phyloP scores from a whole-genome alignment of 345 rosid species.

The Populus tremula region DNA sequence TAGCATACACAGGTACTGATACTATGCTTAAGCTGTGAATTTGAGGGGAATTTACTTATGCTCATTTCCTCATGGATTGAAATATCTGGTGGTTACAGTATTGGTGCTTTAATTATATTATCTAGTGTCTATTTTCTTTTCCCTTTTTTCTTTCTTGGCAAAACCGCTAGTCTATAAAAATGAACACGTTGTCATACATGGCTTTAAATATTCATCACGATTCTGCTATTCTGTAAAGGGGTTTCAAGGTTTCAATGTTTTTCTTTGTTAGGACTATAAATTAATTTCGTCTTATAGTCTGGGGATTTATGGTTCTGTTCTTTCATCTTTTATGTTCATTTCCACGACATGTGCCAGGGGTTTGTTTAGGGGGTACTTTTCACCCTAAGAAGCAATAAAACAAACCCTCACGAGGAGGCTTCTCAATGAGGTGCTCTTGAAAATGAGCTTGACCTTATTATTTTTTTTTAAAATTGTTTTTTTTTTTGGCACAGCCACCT shows the following conservation, averaged over 20 bases:
- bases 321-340: no score
- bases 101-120: background rate
- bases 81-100: background rate
- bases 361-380: no score
- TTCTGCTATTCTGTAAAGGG: no score
- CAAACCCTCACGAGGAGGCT: background rate
- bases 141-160: background rate
- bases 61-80: background rate
- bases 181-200: background rate
- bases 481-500: background rate
- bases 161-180: background rate
- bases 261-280: no score
- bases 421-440: background rate
- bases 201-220: no score
- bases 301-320: no score
- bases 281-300: no score
- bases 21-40: background rate
- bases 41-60: background rate
- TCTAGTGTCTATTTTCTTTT: background rate
- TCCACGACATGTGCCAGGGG: no score
- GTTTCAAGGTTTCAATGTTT: no score
- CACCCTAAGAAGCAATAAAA: no score
- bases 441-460: background rate
- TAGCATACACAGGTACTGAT: constrained; percentile 58
- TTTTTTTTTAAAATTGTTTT: no score